Base-by-base conservation (phyloP, 2,329 filamentous ascomycete genomes). In the Botrytis porri region DNA sequence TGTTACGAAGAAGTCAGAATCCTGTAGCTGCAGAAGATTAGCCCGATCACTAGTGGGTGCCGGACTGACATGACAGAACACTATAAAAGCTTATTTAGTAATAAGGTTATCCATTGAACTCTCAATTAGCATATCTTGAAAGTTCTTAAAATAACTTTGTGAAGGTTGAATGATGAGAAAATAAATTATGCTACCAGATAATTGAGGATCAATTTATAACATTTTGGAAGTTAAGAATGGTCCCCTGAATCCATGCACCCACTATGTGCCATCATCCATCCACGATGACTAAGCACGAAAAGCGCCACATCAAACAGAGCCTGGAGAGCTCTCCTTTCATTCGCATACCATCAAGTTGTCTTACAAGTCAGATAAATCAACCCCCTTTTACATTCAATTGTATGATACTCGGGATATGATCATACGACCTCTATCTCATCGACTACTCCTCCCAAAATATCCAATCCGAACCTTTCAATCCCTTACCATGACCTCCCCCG, bases 91-190 rank as follows among this genome's bases (percentile, higher is more conserved):
- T 43, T 2, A 6, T 43, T 1, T 16, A 18, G 41, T 7, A 43
- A 43, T 18, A 4, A 37, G 37, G 7, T 37, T 37, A 43, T 18
- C 41, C 6, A 2, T 7, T 43, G 16, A 43, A 16, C 0, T 1
- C 16, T 18, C 2, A 43, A 43, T 7, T 1, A 2, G 0, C 0
- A 14, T 7, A 54, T 54, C 25, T n/a, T 54, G 48, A 14, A n/a
- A 54, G 1, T 54, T 1, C 3, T 3, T 3, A 0, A 3, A 16
- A 16, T 3, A 14, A 1, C 14, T 54, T 1, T 2, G 14, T 3
- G n/a, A 7, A n/a, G 10, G 3, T 54, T 8, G 12, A 51, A n/a
- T 16, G 1, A n/a, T 3, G 6, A n/a, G 4, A 7, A n/a, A 7
- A 3, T 16, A 0, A 10, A 51, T n/a, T 51, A 5, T 3, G 12